Percentiles rank a stretch among this genome's conserved stretches.
phyloP scores from a whole-genome alignment of 345 rosid genomes.

The Murraya koenigii region DNA sequence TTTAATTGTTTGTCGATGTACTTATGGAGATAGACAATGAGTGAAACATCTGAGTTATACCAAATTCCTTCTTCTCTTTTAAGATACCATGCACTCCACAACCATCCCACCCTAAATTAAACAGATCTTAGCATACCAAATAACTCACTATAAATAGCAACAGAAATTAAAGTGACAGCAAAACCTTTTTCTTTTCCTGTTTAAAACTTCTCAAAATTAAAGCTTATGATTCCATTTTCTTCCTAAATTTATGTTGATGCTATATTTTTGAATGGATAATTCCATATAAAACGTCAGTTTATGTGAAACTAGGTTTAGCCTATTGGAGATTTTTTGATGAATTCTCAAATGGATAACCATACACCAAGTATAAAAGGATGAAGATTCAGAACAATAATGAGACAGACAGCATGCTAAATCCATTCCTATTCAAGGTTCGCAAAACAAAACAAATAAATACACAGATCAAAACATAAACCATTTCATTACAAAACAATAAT shows the following conservation, averaged over 20 bases:
- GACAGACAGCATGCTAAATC: not conserved
- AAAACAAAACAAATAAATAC: not conserved
- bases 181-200: not conserved
- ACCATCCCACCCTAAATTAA: not conserved
- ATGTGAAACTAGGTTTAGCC: conserved; percentile 7
- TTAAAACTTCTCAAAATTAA: not conserved
- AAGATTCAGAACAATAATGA: not conserved
- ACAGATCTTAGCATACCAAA: not conserved
- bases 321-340: not conserved
- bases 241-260: not conserved
- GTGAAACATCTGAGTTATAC: not conserved
- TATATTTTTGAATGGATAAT: not conserved
- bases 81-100: not conserved
- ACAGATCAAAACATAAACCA: not conserved
- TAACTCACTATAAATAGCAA: not conserved
- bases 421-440: not conserved
- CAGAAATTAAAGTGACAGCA: not conserved
- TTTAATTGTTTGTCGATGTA: not conserved
- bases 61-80: not conserved
- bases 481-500: not conserved
- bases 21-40: not conserved
- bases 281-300: not conserved
- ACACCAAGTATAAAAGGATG: not conserved
- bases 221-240: not conserved
- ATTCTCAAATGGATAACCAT: not conserved